Conservation (phyloP, 2,329 filamentous ascomycete species). For the Coleophoma cylindrospora region DNA sequence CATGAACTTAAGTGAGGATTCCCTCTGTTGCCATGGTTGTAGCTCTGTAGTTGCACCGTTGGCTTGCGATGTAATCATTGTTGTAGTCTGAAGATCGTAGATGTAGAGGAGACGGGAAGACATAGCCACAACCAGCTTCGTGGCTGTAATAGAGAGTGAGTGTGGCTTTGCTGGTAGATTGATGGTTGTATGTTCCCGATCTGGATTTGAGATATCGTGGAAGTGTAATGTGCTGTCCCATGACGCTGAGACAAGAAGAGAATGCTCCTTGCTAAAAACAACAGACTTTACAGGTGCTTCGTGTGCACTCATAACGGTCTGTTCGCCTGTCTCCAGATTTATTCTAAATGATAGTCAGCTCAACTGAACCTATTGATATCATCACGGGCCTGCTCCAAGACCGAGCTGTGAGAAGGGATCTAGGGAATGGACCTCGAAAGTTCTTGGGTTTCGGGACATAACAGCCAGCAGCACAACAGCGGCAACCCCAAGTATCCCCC, state of each 20-base stretch:
- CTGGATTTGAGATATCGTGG: slow-evolving; percentile 57
- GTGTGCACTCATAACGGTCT: slow-evolving; percentile 75
- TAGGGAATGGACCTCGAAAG: background rate
- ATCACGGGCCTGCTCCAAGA: too few relatives aligned
- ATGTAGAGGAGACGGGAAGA: slow-evolving; percentile 89
- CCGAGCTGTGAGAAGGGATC: too few relatives aligned
- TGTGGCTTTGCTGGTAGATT: slow-evolving; percentile 82
- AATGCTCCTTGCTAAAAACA: slow-evolving; percentile 72
- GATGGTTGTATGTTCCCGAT: slow-evolving; percentile 55
- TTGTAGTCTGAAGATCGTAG: slow-evolving; percentile 75
- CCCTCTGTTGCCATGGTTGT: slow-evolving; percentile 86
- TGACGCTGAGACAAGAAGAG: slow-evolving; percentile 79
- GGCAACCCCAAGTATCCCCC: too few relatives aligned
- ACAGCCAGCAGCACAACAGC: background rate
- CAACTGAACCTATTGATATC: too few relatives aligned
- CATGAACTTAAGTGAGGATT: slow-evolving; percentile 94
- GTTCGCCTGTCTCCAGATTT: slow-evolving; percentile 66
- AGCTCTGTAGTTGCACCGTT: slow-evolving; percentile 41
- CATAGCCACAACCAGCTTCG: slow-evolving; percentile 94
- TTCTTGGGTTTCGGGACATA: background rate
- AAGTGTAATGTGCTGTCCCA: slow-evolving; percentile 93
- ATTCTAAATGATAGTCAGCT: slow-evolving; percentile 39
- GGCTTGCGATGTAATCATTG: slow-evolving; percentile 46
- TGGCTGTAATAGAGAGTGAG: slow-evolving; percentile 69
- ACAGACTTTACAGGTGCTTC: slow-evolving; percentile 75